phyloP scores from a whole-genome alignment of 257 asterid species.

The Solanum rostratum region DNA sequence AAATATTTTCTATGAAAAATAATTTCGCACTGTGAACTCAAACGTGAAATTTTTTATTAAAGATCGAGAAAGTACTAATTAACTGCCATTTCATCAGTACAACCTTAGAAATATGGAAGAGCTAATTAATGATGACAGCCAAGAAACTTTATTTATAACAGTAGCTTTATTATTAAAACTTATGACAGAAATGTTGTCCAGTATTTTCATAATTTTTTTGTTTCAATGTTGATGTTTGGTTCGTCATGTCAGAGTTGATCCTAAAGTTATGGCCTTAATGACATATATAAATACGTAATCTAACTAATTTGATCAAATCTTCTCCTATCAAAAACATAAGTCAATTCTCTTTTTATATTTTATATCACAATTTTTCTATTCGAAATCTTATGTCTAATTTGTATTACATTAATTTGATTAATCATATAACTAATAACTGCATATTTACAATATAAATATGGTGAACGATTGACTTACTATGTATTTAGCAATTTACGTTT shows the following conservation, averaged over 20 bases:
- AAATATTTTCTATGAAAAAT: background rate
- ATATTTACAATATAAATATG: background rate
- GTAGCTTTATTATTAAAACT: background rate
- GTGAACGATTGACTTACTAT: background rate
- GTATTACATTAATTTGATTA: background rate
- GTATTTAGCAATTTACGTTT: background rate
- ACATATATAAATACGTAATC: background rate
- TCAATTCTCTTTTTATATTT: background rate
- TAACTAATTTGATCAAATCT: background rate
- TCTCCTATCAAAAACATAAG: background rate
- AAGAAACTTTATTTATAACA: background rate
- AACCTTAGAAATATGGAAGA: background rate
- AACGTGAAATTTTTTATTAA: background rate
- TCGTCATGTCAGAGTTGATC: background rate
- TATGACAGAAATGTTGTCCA: background rate
- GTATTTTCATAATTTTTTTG: background rate
- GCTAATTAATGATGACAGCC: background rate
- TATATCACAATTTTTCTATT: background rate
- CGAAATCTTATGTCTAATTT: background rate
- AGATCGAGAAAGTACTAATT: background rate
- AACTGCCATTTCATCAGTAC: no score
- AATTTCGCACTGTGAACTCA: background rate
- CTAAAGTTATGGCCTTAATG: background rate
- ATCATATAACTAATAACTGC: background rate
- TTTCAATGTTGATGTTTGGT: background rate